Conservation (phyloP, 768 basidiomycete species). For the Kwoniella dejecticola region DNA sequence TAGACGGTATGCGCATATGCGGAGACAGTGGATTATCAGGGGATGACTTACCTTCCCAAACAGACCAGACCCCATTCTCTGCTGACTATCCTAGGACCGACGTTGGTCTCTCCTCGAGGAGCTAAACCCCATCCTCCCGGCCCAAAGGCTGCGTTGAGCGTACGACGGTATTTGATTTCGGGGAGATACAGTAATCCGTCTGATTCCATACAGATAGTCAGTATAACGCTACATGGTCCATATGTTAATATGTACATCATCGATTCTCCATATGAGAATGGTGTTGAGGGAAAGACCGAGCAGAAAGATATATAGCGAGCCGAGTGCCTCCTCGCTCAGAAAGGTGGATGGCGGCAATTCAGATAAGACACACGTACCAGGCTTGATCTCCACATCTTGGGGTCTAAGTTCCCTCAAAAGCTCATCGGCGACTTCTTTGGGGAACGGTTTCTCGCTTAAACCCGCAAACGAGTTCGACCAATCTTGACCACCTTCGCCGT, state of each 20-base stretch:
- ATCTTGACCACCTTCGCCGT: constrained; percentile 54
- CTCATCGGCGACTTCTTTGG: constrained; percentile 70
- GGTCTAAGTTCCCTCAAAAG: constrained; percentile 75
- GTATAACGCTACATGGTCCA: no score
- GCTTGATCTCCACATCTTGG: constrained; percentile 87
- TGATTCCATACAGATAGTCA: no score
- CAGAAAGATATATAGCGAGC: no score
- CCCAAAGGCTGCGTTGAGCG: constrained; percentile 89
- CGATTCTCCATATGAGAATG: no score
- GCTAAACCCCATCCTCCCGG: constrained; percentile 97
- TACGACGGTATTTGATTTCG: constrained; percentile 92
- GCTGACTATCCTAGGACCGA: constrained; percentile 82
- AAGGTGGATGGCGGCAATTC: no score
- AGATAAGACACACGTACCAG: constrained; percentile 77
- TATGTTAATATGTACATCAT: no score
- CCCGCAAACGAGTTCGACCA: constrained; percentile 90
- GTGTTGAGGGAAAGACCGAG: no score
- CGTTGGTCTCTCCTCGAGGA: constrained; percentile 86
- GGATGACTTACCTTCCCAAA: constrained; percentile 72
- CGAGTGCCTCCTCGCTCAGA: no score
- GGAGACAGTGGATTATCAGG: not conserved
- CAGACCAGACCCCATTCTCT: constrained; percentile 94
- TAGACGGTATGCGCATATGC: not conserved
- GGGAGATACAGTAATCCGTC: constrained; percentile 94
- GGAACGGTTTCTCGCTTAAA: constrained; percentile 73